Base-by-base conservation (phyloP, 1,284 basidiomycete species). In the Bondarzewia mesenterica region DNA sequence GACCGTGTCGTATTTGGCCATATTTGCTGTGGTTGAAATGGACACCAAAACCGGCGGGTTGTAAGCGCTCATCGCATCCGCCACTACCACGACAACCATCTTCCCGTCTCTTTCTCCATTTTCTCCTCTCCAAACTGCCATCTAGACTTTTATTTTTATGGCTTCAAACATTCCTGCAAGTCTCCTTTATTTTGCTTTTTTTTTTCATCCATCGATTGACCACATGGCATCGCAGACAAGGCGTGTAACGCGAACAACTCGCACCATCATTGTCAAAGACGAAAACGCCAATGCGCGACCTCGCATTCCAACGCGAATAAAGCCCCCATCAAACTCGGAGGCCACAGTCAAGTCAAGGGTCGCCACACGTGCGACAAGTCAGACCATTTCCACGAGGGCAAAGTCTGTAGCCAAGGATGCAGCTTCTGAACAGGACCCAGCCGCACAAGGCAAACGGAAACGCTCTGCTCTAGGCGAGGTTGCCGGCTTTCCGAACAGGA, bases 401-500 rank as follows among this genome's bases (percentile, higher is more conserved):
- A 65, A 65, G 55, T 52, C 59, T 15, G 50, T 57, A 42, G 48
- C 54, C 27, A 56, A 55, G 38, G 54, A 52, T n/a, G 46, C 62
- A 27, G 35, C 58, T n/a, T 52, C 68, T 48, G 76, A 78, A 50
- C 57, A 63, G 14, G 70, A 74, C 22, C 54, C 56, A 3, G 59
- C 70, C 8, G 69, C 71, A 8, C 63, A 65, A 54, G 77, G 73
- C 42, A 89, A 89, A 66, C 74, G 84, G 52, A 88, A 89, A 63
- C 80, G 86, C 44, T 82, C 85, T 50, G 82, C 83, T 3, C 68
- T 87, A 25, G 81, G 79, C 26, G 85, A 87, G 62, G 78, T 85
- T 52, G 58, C 55, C 36, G 60, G 60, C 47, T 46, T 37, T 21
- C 38, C 36, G 16, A 66, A 74, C 55, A 72, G 71, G 56, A 54